Evolutionary conservation across 441 rosid species (phyloP), one percentile per base, ranked within the genome.

Genomic region (Syzygium malaccense): DNA sequence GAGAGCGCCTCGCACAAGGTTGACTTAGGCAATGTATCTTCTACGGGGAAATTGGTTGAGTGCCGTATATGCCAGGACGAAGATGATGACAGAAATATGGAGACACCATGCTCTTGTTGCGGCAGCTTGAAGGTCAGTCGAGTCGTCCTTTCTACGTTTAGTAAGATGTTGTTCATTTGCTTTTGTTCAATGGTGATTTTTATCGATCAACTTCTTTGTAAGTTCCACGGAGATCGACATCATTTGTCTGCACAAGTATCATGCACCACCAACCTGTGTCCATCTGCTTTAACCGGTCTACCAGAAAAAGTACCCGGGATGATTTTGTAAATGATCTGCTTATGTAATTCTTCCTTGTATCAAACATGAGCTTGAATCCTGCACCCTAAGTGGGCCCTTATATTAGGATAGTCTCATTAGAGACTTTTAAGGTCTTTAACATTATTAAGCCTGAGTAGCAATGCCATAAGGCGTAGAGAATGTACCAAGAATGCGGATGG

Each of bases 41-140:
- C 92, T 78, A 92, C 91, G 0, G 84, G 92, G 87, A 94, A 94
- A 91, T 88, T 98, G 91, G 99, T 93, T 30, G 95, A 95, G 85
- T 98, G 99, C 88, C 95, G 97, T 93, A 96, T 98, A 85, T 98
- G 99, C 92, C 99, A 96, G 89, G 99, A 96, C 48, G 99, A 98
- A 53, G 99, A 96, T 88, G 92, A 88, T 84, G 98, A 95, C 91
- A 94, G 95, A 6, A 96, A 95, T 64, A 98, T 98, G 99, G 99
- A 98, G 92, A 92, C 95, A 13, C 99, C 99, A 68, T 98, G 99
- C 90, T 95, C 98, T 86, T 98, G 99, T 87, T 93, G 93, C 58
- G 99, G 99, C 80, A 98, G 99, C 94, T 92, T 98, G 92, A 96
- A 98, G 99, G 99, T 97, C 33, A 86, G 92, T 75, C 57, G 41